A percentile compares a stretch with the other conserved stretches of the same genome.
phyloP scores from a whole-genome alignment of 352 stramenopile species.

The Phytophthora europaea region DNA sequence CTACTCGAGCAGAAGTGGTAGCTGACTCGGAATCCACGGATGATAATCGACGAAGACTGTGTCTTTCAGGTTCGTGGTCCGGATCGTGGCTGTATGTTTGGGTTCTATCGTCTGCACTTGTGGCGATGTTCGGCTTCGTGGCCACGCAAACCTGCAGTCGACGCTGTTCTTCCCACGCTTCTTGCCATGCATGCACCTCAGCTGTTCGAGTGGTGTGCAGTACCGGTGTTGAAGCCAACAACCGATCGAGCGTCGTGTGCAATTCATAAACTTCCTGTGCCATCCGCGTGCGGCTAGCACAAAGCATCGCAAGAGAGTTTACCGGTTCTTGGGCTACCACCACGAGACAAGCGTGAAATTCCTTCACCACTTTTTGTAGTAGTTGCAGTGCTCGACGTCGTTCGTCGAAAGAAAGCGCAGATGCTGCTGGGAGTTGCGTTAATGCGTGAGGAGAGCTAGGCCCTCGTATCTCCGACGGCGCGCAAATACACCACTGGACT shows the following conservation, averaged over 20 bases:
- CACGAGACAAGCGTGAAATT: conserved; percentile 20
- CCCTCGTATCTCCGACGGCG: neutral
- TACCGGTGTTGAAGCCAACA: conserved; percentile 9
- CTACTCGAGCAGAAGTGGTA: neutral
- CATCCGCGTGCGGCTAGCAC: conserved; percentile 11
- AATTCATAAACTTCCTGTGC: conserved; percentile 17
- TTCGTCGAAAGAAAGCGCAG: conserved; percentile 5
- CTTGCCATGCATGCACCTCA: conserved; percentile 16
- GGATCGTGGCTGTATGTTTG: neutral
- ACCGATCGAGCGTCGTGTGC: conserved; percentile 7
- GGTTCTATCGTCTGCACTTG: neutral
- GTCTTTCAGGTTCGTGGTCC: neutral
- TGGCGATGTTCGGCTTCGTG: neutral
- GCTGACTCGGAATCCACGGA: neutral
- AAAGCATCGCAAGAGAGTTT: conserved; percentile 13
- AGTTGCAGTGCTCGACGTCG: neutral
- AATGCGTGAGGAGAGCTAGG: neutral
- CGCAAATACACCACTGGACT: conserved; percentile 11
- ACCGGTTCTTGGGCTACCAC: conserved; percentile 18
- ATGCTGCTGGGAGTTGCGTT: neutral
- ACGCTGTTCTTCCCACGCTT: conserved; percentile 19
- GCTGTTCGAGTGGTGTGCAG: conserved; percentile 4
- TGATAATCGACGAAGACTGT: neutral
- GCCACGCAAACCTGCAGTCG: conserved; percentile 4
- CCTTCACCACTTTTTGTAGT: conserved; percentile 10